These are phyloP conservation scores for Fusarium brachygibbosum DNA, from an alignment of 2,329 filamentous ascomycete species.

Conservation along the genomic window DNA sequence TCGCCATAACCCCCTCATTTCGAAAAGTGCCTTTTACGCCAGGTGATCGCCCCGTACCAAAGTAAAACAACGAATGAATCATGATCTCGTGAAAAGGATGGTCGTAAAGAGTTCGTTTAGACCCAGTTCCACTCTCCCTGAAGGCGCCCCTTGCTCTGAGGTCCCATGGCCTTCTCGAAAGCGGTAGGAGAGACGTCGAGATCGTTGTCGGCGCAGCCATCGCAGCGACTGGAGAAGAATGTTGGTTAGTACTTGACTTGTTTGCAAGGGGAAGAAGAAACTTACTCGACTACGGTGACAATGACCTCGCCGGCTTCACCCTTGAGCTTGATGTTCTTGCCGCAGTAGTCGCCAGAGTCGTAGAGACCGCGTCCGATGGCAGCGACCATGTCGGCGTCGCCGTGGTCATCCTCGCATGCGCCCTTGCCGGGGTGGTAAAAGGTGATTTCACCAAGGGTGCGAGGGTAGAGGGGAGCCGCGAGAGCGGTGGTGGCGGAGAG, in stretches of 20 bases:
- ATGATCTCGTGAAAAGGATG: conserved; percentile 5
- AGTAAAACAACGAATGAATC: neutral
- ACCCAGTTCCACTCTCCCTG: conserved; percentile 25
- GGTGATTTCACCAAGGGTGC: conserved; percentile 37
- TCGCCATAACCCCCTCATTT: neutral
- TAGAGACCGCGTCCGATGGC: conserved; percentile 77
- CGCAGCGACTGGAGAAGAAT: conserved; percentile 62
- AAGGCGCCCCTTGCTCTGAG: conserved; percentile 37
- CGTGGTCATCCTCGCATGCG: conserved; percentile 74
- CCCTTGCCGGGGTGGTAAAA: conserved; percentile 77
- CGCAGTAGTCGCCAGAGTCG: conserved; percentile 72
- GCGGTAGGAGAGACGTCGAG: conserved; percentile 63
- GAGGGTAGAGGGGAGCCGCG: conserved; percentile 22
- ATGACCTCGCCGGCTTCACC: conserved; percentile 64
- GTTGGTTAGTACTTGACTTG: neutral
- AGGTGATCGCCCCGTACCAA: neutral
- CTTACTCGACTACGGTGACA: conserved; percentile 73
- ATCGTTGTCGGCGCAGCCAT: conserved; percentile 60
- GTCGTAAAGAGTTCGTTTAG: conserved; percentile 34
- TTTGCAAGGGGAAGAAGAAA: neutral
- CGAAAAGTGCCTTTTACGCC: neutral
- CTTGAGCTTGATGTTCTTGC: conserved; percentile 72
- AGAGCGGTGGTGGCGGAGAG: conserved; percentile 39
- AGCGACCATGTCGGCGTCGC: conserved; percentile 69
- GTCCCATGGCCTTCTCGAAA: conserved; percentile 61